A percentile compares a stretch with the other conserved stretches of the same genome.
phyloP scores from a whole-genome alignment of 768 basidiomycete species.

The Astraeus odoratus region DNA sequence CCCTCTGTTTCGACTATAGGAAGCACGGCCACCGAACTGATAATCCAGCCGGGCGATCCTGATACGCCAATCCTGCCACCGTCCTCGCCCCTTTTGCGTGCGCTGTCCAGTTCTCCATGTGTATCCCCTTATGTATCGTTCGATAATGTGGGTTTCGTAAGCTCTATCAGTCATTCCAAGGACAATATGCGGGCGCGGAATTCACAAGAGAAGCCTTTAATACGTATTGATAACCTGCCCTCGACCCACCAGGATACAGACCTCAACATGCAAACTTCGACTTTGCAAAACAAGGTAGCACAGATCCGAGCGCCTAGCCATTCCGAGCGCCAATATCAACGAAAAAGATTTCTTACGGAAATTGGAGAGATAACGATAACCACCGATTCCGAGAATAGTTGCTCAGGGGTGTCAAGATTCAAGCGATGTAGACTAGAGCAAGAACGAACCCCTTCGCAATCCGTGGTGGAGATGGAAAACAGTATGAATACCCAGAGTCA shows the following conservation, averaged over 20 bases:
- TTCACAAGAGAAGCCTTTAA: slow-evolving; percentile 9
- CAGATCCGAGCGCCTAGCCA: neutral
- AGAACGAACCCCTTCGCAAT: neutral
- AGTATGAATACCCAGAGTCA: neutral
- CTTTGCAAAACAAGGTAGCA: neutral
- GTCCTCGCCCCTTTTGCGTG: neutral
- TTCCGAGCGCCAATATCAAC: neutral
- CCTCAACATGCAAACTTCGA: neutral
- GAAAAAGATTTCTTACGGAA: neutral
- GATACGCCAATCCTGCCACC: neutral
- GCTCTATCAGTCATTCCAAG: neutral
- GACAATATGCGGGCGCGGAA: neutral
- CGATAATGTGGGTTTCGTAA: neutral
- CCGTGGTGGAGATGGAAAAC: neutral
- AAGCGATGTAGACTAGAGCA: slow-evolving; percentile 16
- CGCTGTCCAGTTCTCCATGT: slow-evolving; percentile 1
- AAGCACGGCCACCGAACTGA: slow-evolving; percentile 2
- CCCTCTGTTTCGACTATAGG: neutral
- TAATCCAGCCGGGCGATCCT: neutral
- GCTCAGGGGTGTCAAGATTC: neutral
- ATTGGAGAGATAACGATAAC: neutral
- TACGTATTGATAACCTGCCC: slow-evolving; percentile 13
- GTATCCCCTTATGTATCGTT: slow-evolving; percentile 14
- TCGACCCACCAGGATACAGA: neutral
- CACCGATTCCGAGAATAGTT: slow-evolving; percentile 4